A percentile compares a stretch with the other conserved stretches of the same genome.
These are phyloP conservation scores for Triglochin maritima DNA, from an alignment of 106 monocot species.

Conservation along the genomic window DNA sequence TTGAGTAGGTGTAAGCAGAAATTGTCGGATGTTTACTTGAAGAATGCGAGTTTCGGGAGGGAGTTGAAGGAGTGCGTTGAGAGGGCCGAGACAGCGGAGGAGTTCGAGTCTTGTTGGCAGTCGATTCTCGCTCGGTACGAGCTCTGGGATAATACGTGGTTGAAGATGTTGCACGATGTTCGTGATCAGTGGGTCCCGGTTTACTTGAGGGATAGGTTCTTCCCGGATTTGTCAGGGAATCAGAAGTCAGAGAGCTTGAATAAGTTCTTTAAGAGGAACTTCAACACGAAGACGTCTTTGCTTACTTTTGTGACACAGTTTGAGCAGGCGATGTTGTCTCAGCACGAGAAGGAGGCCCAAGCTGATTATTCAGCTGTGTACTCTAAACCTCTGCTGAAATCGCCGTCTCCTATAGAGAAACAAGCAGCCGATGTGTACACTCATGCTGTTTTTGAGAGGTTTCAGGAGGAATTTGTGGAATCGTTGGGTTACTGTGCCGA, in stretches of 20 bases:
- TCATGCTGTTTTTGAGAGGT: slow-evolving; percentile 66
- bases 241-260: slow-evolving; percentile 69
- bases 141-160: slow-evolving; percentile 77
- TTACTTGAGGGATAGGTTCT: slow-evolving; percentile 55
- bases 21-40: slow-evolving; percentile 58
- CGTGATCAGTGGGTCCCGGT: slow-evolving; percentile 49
- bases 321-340: slow-evolving; percentile 51
- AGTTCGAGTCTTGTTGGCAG: slow-evolving; percentile 82
- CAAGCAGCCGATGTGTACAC: slow-evolving; percentile 73
- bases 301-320: slow-evolving; percentile 49
- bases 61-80: slow-evolving; percentile 64
- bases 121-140: slow-evolving; percentile 51
- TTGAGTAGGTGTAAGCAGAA: slow-evolving; percentile 81
- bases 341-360: slow-evolving; percentile 65
- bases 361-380: slow-evolving; percentile 56
- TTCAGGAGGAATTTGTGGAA: slow-evolving; percentile 88
- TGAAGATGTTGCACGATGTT: slow-evolving; percentile 44
- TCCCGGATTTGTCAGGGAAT: slow-evolving; percentile 44
- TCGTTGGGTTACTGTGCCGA: slow-evolving; percentile 74
- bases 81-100: slow-evolving; percentile 44
- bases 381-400: slow-evolving; percentile 50
- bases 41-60: slow-evolving; percentile 38
- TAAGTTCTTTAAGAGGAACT: slow-evolving; percentile 81
- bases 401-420: slow-evolving; percentile 77
- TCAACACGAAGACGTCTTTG: slow-evolving; percentile 57